Conservation (phyloP, 305 asterid species). For the Rubia tinctorum region DNA sequence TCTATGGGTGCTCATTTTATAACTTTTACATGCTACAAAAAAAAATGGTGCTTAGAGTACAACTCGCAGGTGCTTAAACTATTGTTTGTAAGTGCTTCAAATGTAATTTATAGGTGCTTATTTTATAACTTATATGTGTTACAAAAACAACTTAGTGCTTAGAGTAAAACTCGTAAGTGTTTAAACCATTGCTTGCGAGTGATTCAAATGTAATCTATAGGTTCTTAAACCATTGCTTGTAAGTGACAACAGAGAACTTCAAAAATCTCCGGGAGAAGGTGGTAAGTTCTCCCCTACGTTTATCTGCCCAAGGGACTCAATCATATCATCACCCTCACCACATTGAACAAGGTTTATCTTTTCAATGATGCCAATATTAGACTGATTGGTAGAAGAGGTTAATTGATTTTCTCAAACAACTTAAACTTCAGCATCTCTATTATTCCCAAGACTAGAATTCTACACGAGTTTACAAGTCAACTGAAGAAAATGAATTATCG, state of each 20-base stretch:
- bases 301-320: conserved; percentile 28
- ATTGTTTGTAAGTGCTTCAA: too few relatives aligned
- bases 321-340: conserved; percentile 31
- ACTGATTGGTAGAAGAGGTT: conserved; percentile 22
- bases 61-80: too few relatives aligned
- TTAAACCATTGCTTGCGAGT: too few relatives aligned
- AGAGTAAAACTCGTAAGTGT: too few relatives aligned
- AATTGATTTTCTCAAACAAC: conserved; percentile 23
- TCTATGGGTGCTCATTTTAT: too few relatives aligned
- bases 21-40: too few relatives aligned
- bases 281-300: conserved; percentile 41
- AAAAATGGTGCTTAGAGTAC: too few relatives aligned
- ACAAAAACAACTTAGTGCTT: too few relatives aligned
- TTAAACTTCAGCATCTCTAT: conserved; percentile 22
- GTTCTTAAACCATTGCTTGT: too few relatives aligned
- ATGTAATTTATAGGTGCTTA: too few relatives aligned
- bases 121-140: too few relatives aligned
- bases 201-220: too few relatives aligned
- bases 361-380: conserved; percentile 29
- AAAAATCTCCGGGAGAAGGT: conserved; percentile 38
- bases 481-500: conserved; percentile 19
- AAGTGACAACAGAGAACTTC: conserved; percentile 34
- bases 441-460: conserved; percentile 22
- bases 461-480: conserved; percentile 34
- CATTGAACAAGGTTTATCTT: conserved; percentile 37